Evolutionary conservation across 306 rosid genomes (phyloP), one percentile per base, ranked within the genome.

Genomic region (Gynostemma pentaphyllum): DNA sequence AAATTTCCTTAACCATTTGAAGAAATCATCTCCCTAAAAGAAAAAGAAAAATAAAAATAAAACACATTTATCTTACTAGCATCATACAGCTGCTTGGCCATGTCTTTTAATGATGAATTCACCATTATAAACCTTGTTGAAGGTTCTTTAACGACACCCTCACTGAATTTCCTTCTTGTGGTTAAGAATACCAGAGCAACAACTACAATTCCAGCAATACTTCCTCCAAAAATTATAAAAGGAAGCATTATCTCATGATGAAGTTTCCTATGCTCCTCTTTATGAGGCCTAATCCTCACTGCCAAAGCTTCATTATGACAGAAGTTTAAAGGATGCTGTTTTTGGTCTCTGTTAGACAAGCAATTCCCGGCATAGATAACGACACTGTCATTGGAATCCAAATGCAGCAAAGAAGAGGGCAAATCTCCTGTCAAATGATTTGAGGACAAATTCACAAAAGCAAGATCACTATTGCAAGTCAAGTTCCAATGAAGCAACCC

Each of bases 291-390:
- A 23, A 92, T 74, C 39, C 23, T 73, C 67, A 92, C 99, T 1
- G 99, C 99, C 68, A 92, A 45, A 71, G 99, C 96, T 85, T 88
- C 94, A 40, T 72, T 78, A 46, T 80, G 89, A 76, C 99, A 92
- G 62, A 84, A 78, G 9, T 23, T 54, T 4, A 75, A 60, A 62
- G 79, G 85, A 27, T 79, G 64, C 71, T 88, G 96, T 42, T 71
- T 71, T 69, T 79, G 75, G 44, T 73, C 70, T 59, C 69, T 76
- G 62, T 66, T 76, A 42, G 80, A 75, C 16, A 92, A 84, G 74
- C 99, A 88, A 59, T 92, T 92, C 36, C 80, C 59, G 40, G 71
- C 68, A 76, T 69, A 92, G 37, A 76, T 27, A 59, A 74, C 78
- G 65, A 65, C 68, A 59, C 45, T 73, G 28, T 50, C 68, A 56